Base-by-base conservation (phyloP, 2,329 filamentous ascomycete genomes). In the Talaromyces funiculosus region DNA sequence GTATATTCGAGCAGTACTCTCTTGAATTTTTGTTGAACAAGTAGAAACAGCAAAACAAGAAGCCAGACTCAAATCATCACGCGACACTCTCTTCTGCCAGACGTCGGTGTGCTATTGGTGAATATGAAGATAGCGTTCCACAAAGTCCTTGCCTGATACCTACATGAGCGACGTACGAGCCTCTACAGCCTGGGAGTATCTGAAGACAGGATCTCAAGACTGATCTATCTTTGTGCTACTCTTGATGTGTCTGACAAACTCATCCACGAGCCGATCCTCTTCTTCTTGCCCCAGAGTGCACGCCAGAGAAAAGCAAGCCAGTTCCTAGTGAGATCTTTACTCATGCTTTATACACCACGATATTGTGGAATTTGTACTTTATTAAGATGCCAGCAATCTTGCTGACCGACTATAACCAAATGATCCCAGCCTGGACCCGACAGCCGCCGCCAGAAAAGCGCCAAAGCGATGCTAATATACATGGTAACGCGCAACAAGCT, bases 401-500 rank as follows among this genome's bases (percentile, higher is more conserved):
- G 45, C 35, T 29, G n/a, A 29, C 26, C 33, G 22, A 14, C 57
- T 31, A 33, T 33, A n/a, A 16, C 18, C 57, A 14, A n/a, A 35
- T 33, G 33, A n/a, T 29, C 3, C 37, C n/a, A 14, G 56, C 20
- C 4, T 38, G 31, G 51, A 1, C 51, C 14, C 20, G 40, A 40
- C 14, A 29, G 16, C 24, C 43, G 16, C 43, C 47, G 18, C 10
- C 12, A n/a, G 9, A 6, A 29, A 53, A 59, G 35, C 43, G 37
- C 29, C 35, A 40, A 10, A 40, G 38, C 45, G 55, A 59, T 29
- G 35, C 20, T n/a, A 49, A 35, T 24, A 31, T 20, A 20, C 35
- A 60, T 14, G 37, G 31, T 18, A 38, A 62, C n/a, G 43, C 14
- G 10, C 26, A 35, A 7, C 22, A 64, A 20, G 57, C 63, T 16